Conservation (phyloP, 495 filamentous ascomycete species). For the Hypoxylon rickii region DNA sequence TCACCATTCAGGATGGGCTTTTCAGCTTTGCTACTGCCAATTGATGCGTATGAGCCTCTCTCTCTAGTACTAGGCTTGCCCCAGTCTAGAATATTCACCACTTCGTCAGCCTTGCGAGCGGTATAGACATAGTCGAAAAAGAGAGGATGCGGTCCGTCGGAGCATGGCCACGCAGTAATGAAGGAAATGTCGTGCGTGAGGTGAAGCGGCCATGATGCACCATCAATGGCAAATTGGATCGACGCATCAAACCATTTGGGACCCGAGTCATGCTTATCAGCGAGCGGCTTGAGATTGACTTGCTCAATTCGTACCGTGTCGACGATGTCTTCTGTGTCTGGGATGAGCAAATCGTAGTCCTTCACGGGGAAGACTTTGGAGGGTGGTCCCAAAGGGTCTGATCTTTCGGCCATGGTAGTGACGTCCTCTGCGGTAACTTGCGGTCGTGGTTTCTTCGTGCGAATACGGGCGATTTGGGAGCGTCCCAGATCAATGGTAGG, state of each 20-base stretch:
- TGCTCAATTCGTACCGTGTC: slow-evolving; percentile 69
- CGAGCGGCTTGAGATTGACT: slow-evolving; percentile 53
- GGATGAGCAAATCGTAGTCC: slow-evolving; percentile 62
- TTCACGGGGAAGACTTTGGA: slow-evolving; percentile 61
- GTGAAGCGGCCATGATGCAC: slow-evolving; percentile 64
- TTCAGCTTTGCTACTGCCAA: slow-evolving; percentile 18
- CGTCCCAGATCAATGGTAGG: slow-evolving; percentile 63
- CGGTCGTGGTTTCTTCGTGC: slow-evolving; percentile 53
- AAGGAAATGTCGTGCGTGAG: slow-evolving; percentile 69
- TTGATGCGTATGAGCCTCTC: slow-evolving; percentile 31
- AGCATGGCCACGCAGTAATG: slow-evolving; percentile 67
- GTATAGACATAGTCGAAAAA: slow-evolving; percentile 69
- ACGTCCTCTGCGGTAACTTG: slow-evolving; percentile 55
- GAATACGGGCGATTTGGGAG: slow-evolving; percentile 65
- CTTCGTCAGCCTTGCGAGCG: slow-evolving; percentile 58
- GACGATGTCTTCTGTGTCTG: slow-evolving; percentile 57
- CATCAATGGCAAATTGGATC: slow-evolving; percentile 69
- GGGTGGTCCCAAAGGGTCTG: slow-evolving; percentile 65
- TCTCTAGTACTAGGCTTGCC: slow-evolving; percentile 41
- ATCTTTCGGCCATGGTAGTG: slow-evolving; percentile 61
- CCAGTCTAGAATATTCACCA: slow-evolving; percentile 68
- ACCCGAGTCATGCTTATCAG: slow-evolving; percentile 32
- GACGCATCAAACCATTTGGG: slow-evolving; percentile 63
- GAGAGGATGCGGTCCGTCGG: slow-evolving; percentile 69
- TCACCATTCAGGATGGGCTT: slow-evolving; percentile 29